Conservation (phyloP, 139 green algal genomes). For the Yamagishiella unicocca region DNA sequence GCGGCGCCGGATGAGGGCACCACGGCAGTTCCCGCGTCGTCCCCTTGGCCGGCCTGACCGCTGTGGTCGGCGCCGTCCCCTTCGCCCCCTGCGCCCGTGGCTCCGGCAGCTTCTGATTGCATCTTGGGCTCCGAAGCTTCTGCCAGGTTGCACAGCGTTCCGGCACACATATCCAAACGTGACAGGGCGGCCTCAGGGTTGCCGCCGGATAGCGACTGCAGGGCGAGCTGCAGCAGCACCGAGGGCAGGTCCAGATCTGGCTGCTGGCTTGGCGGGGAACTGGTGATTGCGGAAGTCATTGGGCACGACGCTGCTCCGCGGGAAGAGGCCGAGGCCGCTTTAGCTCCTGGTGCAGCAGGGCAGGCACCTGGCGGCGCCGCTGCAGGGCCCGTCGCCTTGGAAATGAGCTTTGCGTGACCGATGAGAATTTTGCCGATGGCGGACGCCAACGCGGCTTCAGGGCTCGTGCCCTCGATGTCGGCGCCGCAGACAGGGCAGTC, state of each 20-base stretch:
- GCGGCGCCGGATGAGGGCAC: too few species aligned
- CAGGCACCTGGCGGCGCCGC: neutral
- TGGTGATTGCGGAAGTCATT: neutral
- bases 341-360: neutral
- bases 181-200: slow-evolving; percentile 29
- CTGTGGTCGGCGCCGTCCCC: too few species aligned
- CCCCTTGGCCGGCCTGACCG: too few species aligned
- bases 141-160: neutral
- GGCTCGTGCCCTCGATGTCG: slow-evolving; percentile 32
- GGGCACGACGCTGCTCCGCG: neutral
- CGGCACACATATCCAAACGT: slow-evolving; percentile 10
- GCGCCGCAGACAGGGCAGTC: slow-evolving; percentile 48
- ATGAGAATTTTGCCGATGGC: slow-evolving; percentile 23
- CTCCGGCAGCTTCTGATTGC: too few species aligned
- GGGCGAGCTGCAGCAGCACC: slow-evolving; percentile 30
- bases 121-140: neutral
- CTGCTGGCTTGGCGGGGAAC: neutral
- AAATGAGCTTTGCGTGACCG: slow-evolving; percentile 1
- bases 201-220: slow-evolving; percentile 31
- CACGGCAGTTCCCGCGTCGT: too few species aligned
- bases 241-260: slow-evolving; percentile 18
- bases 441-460: neutral
- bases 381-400: neutral
- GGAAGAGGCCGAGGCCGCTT: neutral
- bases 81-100: too few species aligned